Conservation (phyloP, 2,329 filamentous ascomycete species). For the Fusarium sororula region DNA sequence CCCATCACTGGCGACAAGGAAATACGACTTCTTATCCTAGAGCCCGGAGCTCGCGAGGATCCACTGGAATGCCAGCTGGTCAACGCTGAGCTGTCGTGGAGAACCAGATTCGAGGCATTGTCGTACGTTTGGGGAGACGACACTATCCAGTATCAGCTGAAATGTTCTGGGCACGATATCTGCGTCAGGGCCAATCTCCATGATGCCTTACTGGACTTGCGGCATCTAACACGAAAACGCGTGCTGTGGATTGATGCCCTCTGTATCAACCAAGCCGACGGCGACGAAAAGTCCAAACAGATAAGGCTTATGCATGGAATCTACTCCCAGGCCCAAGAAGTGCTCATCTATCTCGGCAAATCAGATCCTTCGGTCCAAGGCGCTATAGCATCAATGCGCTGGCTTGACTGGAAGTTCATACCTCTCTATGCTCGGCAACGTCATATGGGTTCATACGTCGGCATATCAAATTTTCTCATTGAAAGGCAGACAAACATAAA, state of each 20-base stretch:
- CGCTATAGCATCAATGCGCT: accelerated
- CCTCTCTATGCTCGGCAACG: background rate
- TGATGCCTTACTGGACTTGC: background rate
- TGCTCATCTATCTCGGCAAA: background rate
- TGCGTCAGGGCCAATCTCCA: accelerated
- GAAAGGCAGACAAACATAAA: accelerated
- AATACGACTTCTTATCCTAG: background rate
- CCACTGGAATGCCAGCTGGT: background rate
- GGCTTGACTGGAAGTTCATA: background rate
- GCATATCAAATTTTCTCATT: accelerated
- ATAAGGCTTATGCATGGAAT: background rate
- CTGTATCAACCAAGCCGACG: accelerated
- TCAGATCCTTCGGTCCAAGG: accelerated
- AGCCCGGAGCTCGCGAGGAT: background rate
- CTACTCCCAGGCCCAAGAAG: background rate
- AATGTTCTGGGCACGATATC: accelerated
- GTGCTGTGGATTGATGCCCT: background rate
- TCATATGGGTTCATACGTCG: accelerated
- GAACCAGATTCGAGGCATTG: background rate
- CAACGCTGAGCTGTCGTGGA: background rate
- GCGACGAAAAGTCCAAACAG: background rate
- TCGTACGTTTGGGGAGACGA: background rate
- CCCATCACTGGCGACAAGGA: background rate
- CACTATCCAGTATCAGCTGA: too few species aligned
- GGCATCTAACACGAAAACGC: accelerated